These are phyloP conservation scores for Myxozyma neotropica DNA, from an alignment of 805 yeast genomes.

Conservation along the genomic window DNA sequence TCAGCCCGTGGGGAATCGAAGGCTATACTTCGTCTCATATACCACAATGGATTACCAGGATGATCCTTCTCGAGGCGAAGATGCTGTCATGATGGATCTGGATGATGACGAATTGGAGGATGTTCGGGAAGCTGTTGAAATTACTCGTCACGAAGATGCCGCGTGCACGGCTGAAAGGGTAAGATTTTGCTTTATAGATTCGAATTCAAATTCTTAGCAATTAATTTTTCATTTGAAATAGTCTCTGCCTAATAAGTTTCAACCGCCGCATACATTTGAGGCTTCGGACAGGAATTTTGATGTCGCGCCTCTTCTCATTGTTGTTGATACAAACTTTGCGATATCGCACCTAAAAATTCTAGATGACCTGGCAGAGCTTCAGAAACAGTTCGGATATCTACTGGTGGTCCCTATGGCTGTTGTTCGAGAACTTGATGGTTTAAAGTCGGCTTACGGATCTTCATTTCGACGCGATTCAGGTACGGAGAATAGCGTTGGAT, in stretches of 20 bases:
- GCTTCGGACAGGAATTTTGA: not conserved
- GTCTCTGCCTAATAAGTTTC: not conserved
- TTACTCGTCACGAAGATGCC: not conserved
- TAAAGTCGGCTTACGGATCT: constrained; percentile 53
- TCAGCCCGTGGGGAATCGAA: not conserved
- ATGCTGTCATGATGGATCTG: constrained; percentile 20
- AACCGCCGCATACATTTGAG: not conserved
- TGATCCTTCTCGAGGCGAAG: not conserved
- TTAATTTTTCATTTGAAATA: too few relatives aligned
- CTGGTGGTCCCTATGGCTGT: constrained; percentile 73
- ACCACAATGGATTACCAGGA: not conserved
- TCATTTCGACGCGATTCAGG: constrained; percentile 3
- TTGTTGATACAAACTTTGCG: constrained; percentile 83
- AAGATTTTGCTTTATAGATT: not conserved
- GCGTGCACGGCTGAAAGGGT: not conserved
- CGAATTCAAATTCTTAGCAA: too few relatives aligned
- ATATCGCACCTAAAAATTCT: constrained; percentile 66
- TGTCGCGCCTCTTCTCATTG: constrained; percentile 36
- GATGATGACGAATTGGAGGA: constrained; percentile 4
- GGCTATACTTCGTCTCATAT: not conserved
- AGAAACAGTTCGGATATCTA: constrained; percentile 48
- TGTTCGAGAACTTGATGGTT: constrained; percentile 77
- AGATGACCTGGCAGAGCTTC: constrained; percentile 52
- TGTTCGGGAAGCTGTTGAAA: not conserved
- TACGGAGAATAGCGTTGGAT: constrained; percentile 49